Base-by-base conservation (phyloP, 140 eudicot genomes). In the Artemisia princeps region DNA sequence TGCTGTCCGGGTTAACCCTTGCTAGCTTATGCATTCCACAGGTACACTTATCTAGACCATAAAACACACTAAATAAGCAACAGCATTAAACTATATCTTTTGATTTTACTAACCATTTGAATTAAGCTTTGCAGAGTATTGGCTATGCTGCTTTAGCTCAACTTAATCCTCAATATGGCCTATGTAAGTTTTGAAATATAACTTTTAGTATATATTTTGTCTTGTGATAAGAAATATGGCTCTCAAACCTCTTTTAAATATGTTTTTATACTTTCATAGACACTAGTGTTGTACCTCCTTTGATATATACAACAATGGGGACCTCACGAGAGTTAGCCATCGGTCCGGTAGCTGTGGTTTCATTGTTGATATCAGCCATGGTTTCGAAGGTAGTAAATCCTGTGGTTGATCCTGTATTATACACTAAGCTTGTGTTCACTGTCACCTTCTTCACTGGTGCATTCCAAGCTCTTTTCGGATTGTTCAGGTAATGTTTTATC, bases 1-100 rank as follows among this genome's bases (percentile, higher is more conserved):
- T 86, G 53, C 67, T 86, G 64, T 83, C 95, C 9, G 95, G 95
- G 69, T 60, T 86, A 62, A 86, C 95, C 68, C 85, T 86, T 56
- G 90, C 95, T 46, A 86, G 95, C 76, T 79, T 86, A 19, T 81
- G 87, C 79, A 86, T 86, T 60, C 95, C 95, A 16, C 90, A 86
- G 90, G 95, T 86, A 78, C 6, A 10, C 40, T 48, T 37, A 37
- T 62, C 55, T 68, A 73, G 10, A 42, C 53, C 54, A 62, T 60
- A 28, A 7, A 3, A 40, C 8, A 62, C 64, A 33, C 16, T 26
- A 3, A 74, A 22, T 17, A 26, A 23, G 19, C 54, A 61, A 58
- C 12, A 59, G 6, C 33, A n/a, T 64, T 30, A 48, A 5, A 33
- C 3, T 51, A 60, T 17, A 10, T 45, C 28, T 7, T 4, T 20